Evolutionary conservation across 257 asterid species (phyloP).

Genomic region (Solanum ossicruentum): DNA sequence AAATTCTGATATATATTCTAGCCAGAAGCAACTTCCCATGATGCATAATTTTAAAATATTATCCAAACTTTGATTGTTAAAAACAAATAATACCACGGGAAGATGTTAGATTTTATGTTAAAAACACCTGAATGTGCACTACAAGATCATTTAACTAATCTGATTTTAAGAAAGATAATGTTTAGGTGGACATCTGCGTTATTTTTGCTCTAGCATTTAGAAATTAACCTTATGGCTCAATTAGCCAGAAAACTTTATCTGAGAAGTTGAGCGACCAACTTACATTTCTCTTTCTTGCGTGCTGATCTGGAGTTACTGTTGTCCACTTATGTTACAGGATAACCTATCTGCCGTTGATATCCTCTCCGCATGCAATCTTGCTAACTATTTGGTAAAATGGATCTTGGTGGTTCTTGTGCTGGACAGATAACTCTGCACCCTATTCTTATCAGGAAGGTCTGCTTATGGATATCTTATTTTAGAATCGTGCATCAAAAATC

Average conservation of each 20-base stretch:
- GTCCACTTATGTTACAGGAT: constrained; percentile 52
- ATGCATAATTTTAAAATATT: no score
- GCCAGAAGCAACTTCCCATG: no score
- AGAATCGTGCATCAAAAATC: no score
- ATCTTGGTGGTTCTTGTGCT: constrained; percentile 92
- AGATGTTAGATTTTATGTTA: no score
- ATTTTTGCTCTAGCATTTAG: neutral
- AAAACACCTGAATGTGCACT: no score
- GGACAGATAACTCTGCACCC: constrained; percentile 90
- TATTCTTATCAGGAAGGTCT: constrained; percentile 80
- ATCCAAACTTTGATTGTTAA: no score
- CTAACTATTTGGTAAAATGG: constrained; percentile 93
- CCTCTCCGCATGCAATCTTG: constrained; percentile 98
- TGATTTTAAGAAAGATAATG: no score
- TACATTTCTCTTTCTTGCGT: neutral
- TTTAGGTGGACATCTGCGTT: neutral
- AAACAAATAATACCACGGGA: no score
- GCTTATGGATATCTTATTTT: neutral
- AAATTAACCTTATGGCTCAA: neutral
- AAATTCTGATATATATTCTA: no score
- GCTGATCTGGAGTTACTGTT: constrained; percentile 8
- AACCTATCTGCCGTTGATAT: constrained; percentile 99
- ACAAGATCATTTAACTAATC: no score
- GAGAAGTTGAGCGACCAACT: neutral
- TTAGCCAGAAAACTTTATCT: neutral